Conservation (phyloP, 306 rosid species). For the Oxytropis ochrocephala region DNA sequence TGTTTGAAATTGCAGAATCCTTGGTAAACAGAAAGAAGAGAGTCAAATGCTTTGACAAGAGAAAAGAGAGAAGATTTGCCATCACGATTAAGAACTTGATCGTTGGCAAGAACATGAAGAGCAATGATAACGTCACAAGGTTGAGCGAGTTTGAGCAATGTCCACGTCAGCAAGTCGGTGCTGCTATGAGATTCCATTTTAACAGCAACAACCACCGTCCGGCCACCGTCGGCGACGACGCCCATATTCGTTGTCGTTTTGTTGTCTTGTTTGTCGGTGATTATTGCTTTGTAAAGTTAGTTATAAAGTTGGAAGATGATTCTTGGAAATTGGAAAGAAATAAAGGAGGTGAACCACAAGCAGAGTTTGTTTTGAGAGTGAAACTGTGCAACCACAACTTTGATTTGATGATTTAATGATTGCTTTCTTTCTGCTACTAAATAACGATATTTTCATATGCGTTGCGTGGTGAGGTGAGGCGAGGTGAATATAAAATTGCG, state of each 20-base stretch:
- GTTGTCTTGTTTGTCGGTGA: conserved; percentile 26
- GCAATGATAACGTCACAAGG: conserved; percentile 84
- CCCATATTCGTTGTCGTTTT: neutral
- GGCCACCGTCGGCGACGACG: conserved; percentile 26
- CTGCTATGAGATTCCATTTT: conserved; percentile 66
- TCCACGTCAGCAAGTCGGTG: conserved; percentile 75
- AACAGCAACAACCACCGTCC: conserved; percentile 71
- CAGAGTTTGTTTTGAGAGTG: neutral
- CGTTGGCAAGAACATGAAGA: conserved; percentile 70
- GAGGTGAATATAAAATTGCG: neutral
- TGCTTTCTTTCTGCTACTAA: no score
- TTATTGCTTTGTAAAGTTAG: no score
- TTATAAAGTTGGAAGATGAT: no score
- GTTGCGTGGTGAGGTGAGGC: no score
- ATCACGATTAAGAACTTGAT: conserved; percentile 67
- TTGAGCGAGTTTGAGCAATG: conserved; percentile 76
- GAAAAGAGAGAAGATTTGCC: conserved; percentile 87
- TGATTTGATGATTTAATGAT: neutral
- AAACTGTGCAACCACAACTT: neutral
- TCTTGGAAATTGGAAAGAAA: no score
- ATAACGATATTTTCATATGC: neutral
- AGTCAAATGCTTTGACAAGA: conserved; percentile 83
- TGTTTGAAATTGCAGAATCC: conserved; percentile 93
- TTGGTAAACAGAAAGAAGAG: conserved; percentile 86
- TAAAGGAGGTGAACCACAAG: no score